phyloP scores from a whole-genome alignment of 2,329 filamentous ascomycete genomes.

The Fusarium sp. region DNA sequence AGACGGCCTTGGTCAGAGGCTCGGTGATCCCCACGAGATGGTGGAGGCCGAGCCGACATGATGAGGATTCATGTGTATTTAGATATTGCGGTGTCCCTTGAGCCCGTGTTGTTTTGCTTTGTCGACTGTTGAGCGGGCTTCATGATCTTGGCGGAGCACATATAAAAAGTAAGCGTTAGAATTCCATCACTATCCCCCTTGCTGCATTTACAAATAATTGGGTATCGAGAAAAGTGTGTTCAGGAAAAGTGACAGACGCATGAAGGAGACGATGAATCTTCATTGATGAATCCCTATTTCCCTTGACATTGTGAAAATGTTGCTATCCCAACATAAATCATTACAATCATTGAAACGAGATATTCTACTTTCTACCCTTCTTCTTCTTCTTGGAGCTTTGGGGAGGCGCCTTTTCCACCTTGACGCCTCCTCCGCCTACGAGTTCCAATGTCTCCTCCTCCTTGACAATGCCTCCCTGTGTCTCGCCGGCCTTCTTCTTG shows the following conservation, averaged over 20 bases:
- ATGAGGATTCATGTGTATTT: slow-evolving; percentile 39
- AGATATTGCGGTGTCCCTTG: slow-evolving; percentile 38
- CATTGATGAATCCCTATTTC: neutral
- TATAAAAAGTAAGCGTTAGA: slow-evolving; percentile 41
- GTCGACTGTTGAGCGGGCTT: slow-evolving; percentile 22
- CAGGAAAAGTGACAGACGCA: neutral
- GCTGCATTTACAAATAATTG: neutral
- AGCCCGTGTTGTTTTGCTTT: slow-evolving; percentile 32
- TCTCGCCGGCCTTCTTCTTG: slow-evolving; percentile 81
- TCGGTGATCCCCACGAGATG: slow-evolving; percentile 14
- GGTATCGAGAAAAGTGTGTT: neutral
- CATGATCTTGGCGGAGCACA: slow-evolving; percentile 24
- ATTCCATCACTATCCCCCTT: slow-evolving; percentile 27
- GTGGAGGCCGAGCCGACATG: slow-evolving; percentile 13
- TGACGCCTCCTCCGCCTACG: slow-evolving; percentile 69
- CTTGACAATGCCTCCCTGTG: slow-evolving; percentile 82
- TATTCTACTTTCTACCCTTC: slow-evolving; percentile 60
- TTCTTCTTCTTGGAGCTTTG: slow-evolving; percentile 58
- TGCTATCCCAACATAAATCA: neutral
- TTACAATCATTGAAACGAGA: neutral
- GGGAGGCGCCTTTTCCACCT: slow-evolving; percentile 65
- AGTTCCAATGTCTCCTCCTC: slow-evolving; percentile 74
- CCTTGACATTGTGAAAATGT: neutral
- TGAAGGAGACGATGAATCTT: neutral
- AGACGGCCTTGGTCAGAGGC: slow-evolving; percentile 3